Evolutionary conservation across 805 yeast species (phyloP).

Genomic region (Diddensiella transvaalensis): DNA sequence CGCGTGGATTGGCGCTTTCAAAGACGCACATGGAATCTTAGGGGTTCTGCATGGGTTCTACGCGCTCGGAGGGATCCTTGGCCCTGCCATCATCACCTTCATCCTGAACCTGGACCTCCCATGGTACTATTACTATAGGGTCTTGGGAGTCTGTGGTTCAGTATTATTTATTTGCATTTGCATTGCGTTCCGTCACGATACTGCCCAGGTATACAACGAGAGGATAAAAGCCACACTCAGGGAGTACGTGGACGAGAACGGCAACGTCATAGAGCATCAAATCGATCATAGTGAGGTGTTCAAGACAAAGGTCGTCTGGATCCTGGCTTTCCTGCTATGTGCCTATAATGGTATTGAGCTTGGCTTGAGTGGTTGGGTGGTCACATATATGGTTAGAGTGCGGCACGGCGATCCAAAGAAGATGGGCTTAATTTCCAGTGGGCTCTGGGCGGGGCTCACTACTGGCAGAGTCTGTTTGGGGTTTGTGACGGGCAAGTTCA

Average conservation of each 20-base stretch:
- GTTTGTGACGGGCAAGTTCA: constrained; percentile 35
- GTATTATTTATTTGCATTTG: constrained; percentile 35
- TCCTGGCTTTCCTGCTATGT: constrained; percentile 51
- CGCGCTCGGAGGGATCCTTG: constrained; percentile 66
- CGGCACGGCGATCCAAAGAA: constrained; percentile 45
- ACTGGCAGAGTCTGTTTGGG: constrained; percentile 55
- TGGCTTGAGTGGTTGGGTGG: constrained; percentile 65
- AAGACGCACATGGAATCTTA: constrained; percentile 53
- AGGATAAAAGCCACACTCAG: background rate
- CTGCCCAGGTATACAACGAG: constrained; percentile 17
- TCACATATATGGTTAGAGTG: constrained; percentile 54
- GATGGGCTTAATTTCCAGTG: constrained; percentile 63
- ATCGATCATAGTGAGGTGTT: constrained; percentile 14
- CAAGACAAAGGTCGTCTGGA: constrained; percentile 31
- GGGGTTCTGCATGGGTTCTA: constrained; percentile 64
- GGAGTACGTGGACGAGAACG: background rate
- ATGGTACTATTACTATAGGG: constrained; percentile 53
- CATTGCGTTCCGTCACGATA: constrained; percentile 42
- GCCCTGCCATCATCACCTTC: constrained; percentile 61
- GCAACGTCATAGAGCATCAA: background rate
- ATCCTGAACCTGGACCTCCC: constrained; percentile 45
- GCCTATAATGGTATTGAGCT: constrained; percentile 68
- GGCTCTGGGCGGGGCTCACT: constrained; percentile 69
- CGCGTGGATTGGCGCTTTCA: constrained; percentile 46
- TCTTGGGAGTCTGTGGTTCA: constrained; percentile 40